These are phyloP conservation scores for Lentinus polychrous DNA, from an alignment of 1,284 basidiomycete species.

Conservation along the genomic window DNA sequence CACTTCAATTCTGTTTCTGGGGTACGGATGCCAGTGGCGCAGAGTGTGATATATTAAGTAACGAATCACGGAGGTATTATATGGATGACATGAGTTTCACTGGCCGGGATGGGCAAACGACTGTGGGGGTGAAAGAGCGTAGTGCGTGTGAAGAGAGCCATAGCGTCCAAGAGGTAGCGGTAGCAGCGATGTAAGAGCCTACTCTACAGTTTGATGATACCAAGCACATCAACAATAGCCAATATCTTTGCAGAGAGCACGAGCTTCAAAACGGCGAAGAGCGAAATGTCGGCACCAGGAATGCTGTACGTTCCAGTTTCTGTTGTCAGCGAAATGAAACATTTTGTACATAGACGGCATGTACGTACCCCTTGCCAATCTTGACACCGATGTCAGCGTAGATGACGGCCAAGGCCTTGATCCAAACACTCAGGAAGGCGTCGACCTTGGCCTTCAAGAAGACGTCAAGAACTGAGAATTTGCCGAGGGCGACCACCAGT, in stretches of 20 bases:
- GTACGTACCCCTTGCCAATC: background rate
- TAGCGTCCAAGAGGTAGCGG: too few species aligned
- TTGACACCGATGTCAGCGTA: constrained; percentile 1
- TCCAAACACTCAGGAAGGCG: background rate
- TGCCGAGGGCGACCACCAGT: background rate
- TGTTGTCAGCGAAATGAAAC: background rate
- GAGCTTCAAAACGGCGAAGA: constrained; percentile 5
- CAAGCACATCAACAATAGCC: constrained; percentile 5
- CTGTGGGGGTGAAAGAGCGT: too few species aligned
- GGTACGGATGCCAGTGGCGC: too few species aligned
- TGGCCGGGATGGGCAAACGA: too few species aligned
- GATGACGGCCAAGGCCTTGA: background rate
- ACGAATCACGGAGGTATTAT: too few species aligned
- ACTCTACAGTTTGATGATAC: constrained; percentile 2
- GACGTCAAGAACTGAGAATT: background rate
- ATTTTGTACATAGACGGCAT: background rate
- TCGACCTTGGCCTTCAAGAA: background rate
- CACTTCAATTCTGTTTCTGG: too few species aligned
- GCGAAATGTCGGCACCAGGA: constrained; percentile 1
- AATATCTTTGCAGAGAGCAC: constrained; percentile 4
- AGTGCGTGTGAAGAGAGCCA: too few species aligned
- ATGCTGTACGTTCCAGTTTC: background rate
- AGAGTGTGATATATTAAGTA: too few species aligned
- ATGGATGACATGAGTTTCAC: too few species aligned
- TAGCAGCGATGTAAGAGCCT: too few species aligned